Evolutionary conservation across 345 rosid species (phyloP), one percentile per base, ranked within the genome.

Genomic region (Durio zibethinus): DNA sequence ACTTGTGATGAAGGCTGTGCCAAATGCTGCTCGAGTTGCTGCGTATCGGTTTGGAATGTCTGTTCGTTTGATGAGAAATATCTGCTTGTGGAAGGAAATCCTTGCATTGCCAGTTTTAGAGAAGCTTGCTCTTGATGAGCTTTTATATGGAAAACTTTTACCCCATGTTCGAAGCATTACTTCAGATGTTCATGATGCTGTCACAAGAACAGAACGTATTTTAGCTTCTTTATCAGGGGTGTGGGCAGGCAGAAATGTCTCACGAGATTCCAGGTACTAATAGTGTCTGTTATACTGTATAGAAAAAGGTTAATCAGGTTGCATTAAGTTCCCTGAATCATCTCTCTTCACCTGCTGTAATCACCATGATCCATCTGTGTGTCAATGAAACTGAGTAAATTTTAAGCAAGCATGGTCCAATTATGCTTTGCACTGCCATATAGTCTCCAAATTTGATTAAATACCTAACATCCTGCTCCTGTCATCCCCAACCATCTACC

Each of bases 51-150:
- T 96, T 84, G 99, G 99, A 45, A 75, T 89, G 83, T 88, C 97
- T 62, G 82, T 96, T 76, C 97, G 97, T 73, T 84, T 96, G 84
- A 82, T 96, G 93, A 91, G 85, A 84, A 96, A 92, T 76, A 91
- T 96, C 70, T 91, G 98, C 83, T 77, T 88, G 86, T 93, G 97
- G 99, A 96, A 91, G 82, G 96, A 92, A 78, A 88, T 93, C 76
- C 86, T 92, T 74, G 92, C 95, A 45, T 81, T 90, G 82, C 84
- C 97, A 74, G 86, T 91, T 84, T 75, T 96, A 45, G 97, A 96
- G 86, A 90, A 86, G 83, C 89, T 96, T 83, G 97, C 88, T 79
- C 87, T 96, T 57, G 91, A 89, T 72, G 97, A 92, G 73, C 94
- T 96, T 85, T 86, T 96, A 81, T 81, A 85, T 35, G 91, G 88